phyloP scores from a whole-genome alignment of 306 rosid species.

The Pueraria montana region DNA sequence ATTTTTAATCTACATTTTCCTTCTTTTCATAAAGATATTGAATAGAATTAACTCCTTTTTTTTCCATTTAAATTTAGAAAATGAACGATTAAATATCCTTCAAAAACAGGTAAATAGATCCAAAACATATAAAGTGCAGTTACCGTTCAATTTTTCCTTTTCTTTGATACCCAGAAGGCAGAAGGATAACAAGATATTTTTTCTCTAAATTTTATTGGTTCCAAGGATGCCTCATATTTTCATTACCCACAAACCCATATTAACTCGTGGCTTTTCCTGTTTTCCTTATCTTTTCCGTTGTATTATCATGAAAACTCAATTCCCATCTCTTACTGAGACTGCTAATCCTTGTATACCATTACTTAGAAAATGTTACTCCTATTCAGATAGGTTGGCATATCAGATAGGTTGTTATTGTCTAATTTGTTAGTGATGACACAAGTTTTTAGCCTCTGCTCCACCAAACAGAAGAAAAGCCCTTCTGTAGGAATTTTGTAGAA shows the following conservation, averaged over 20 bases:
- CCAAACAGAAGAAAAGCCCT: conserved; percentile 1
- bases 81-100: background rate
- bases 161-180: conserved; percentile 9
- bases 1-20: background rate
- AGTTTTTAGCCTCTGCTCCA: conserved; percentile 1
- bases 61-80: background rate
- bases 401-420: background rate
- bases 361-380: background rate
- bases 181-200: background rate
- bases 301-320: conserved; percentile 49
- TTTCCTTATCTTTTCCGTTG: conserved; percentile 9
- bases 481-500: background rate
- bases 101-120: background rate
- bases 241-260: conserved; percentile 22
- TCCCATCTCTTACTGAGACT: conserved; percentile 60
- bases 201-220: conserved; percentile 13
- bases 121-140: background rate
- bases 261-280: background rate
- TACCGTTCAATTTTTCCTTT: background rate
- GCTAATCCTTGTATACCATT: conserved; percentile 50
- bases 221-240: conserved; percentile 8
- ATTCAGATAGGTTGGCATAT: conserved; percentile 19
- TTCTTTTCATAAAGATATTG: background rate
- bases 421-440: conserved; percentile 12
- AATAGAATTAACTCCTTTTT: background rate